Conservation (phyloP, 371 early-diverging fungal genomes). For the Circinella umbellata region DNA sequence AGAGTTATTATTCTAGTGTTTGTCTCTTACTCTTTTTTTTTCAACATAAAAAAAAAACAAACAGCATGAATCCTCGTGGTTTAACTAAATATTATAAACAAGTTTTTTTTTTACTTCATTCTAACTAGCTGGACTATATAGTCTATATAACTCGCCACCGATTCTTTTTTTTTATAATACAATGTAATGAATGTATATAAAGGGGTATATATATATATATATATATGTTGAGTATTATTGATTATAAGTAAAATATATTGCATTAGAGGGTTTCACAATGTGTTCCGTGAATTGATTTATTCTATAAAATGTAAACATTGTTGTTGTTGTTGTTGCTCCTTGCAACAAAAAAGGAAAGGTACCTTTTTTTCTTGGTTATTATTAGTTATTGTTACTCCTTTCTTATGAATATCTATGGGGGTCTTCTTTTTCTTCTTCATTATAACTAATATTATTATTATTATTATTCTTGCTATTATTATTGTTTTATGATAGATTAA, state of each 20-base stretch:
- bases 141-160: too few relatives aligned
- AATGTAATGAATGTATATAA: too few relatives aligned
- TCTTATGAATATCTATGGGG: not conserved
- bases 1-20: too few relatives aligned
- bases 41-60: not conserved
- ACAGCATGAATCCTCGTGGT: not conserved
- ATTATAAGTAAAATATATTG: not conserved
- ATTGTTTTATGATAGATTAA: too few relatives aligned
- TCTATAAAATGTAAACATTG: not conserved
- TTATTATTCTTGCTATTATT: too few relatives aligned
- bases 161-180: too few relatives aligned
- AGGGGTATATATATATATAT: not conserved
- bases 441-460: too few relatives aligned
- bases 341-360: constrained; percentile 1
- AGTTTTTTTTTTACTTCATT: too few relatives aligned
- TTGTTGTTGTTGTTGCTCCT: constrained; percentile 6
- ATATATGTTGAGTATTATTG: not conserved
- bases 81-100: not conserved
- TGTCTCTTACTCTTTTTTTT: too few relatives aligned
- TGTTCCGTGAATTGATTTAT: not conserved
- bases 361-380: not conserved
- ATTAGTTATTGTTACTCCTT: not conserved
- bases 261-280: constrained; percentile 4
- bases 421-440: not conserved
- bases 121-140: too few relatives aligned